Evolutionary conservation across 306 rosid species (phyloP), one percentile per base, ranked within the genome.

Genomic region (Casuarina glauca): DNA sequence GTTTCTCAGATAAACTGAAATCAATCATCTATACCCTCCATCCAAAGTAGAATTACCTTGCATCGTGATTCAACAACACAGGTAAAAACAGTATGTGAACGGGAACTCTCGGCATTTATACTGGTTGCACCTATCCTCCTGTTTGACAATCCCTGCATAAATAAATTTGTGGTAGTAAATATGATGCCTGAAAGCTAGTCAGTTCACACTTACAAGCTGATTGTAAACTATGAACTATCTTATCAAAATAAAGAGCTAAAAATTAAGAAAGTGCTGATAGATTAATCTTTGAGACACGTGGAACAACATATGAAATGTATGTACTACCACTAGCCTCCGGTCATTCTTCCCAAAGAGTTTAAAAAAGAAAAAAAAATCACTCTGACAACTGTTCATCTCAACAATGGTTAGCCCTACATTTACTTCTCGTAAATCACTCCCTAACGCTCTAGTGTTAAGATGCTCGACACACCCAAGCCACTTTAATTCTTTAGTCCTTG

Each of bases 71-170:
- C 97, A 16, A 96, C 91, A 79, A 96, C 96, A 83, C 99, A 96
- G 53, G 96, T 91, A 60, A 96, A 96, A 86, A 96, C 99, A 81
- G 99, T 96, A 77, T 96, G 99, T 46, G 99, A 96, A 57, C 99
- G 97, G 53, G 99, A 96, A 87, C 99, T 96, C 88, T 96, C 99
- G 53, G 98, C 88, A 84, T 96, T 96, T 78, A 96, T 87, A 81
- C 98, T 93, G 71, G 99, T 96, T 82, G 97, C 92, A 79, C 99
- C 98, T 50, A 89, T 85, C 84, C 99, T 93, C 85, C 98, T 91
- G 85, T 96, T 93, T 50, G 96, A 90, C 79, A 93, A 75, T 58
- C 99, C 99, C 99, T 96, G 93, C 86, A 88, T 48, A 74, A 69
- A 69, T 57, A 52, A 81, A 61, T 53, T 53, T 52, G 35, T 71